A percentile compares a stretch with the other conserved stretches of the same genome.
Conservation (phyloP, 2,329 filamentous ascomycete genomes). For the Incumbomyces lentus region DNA sequence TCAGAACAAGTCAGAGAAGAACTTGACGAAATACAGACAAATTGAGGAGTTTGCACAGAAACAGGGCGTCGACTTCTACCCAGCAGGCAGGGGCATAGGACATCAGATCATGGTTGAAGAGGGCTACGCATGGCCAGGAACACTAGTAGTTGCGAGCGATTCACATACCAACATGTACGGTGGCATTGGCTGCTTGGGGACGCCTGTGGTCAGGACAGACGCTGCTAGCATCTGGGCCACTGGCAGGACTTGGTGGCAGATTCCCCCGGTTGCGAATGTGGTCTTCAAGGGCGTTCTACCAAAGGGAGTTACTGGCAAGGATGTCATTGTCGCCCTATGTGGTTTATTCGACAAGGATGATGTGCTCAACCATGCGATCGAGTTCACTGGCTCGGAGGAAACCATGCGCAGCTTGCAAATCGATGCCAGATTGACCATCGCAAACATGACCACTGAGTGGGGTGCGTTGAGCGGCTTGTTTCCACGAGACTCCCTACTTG, state of each 20-base stretch:
- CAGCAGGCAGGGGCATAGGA: constrained; percentile 69
- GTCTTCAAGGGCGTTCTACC: constrained; percentile 67
- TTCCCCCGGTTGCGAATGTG: constrained; percentile 73
- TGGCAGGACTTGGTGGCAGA: constrained; percentile 74
- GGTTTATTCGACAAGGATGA: constrained; percentile 78
- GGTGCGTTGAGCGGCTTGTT: constrained; percentile 58
- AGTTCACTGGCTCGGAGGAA: constrained; percentile 71
- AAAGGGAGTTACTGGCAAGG: constrained; percentile 77
- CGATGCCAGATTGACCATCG: constrained; percentile 57
- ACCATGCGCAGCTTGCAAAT: constrained; percentile 64
- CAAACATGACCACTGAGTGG: constrained; percentile 31
- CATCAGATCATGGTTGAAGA: constrained; percentile 91
- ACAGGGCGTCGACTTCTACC: constrained; percentile 69
- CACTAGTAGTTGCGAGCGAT: constrained; percentile 63
- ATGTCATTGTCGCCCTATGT: constrained; percentile 83
- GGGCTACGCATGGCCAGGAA: constrained; percentile 75
- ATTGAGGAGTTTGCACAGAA: constrained; percentile 73
- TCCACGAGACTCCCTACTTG: constrained; percentile 64
- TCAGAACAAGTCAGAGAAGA: constrained; percentile 67
- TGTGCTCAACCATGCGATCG: constrained; percentile 81
- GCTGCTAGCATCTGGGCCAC: constrained; percentile 81
- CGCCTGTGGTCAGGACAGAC: constrained; percentile 76
- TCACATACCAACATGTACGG: constrained; percentile 75
- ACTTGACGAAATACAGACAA: constrained; percentile 69
- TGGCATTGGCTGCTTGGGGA: constrained; percentile 62